Evolutionary conservation across 805 yeast species (phyloP).

Genomic region (Yarrowia sp.): DNA sequence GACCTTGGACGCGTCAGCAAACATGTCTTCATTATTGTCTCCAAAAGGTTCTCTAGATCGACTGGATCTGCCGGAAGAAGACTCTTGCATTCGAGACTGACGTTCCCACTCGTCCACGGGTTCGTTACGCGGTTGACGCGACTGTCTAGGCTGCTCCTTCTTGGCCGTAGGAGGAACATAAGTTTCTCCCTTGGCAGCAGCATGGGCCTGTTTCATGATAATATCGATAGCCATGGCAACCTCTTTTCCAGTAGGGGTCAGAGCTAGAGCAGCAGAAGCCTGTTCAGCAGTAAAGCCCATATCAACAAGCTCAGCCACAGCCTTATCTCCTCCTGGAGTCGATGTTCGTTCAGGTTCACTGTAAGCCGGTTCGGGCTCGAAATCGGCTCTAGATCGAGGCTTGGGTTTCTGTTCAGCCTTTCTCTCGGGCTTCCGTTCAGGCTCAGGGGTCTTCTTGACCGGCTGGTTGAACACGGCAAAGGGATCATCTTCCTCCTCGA

Average conservation of each 20-base stretch:
- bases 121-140: conserved; percentile 1
- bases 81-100: conserved; percentile 12
- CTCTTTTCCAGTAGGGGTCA: conserved; percentile 60
- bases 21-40: conserved; percentile 10
- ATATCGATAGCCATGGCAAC: conserved; percentile 70
- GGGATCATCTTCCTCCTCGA: conserved; percentile 39
- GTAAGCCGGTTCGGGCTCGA: conserved; percentile 11
- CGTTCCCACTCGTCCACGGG: conserved; percentile 32
- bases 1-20: conserved; percentile 25
- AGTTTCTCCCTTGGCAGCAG: conserved; percentile 48
- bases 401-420: neutral
- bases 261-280: conserved; percentile 65
- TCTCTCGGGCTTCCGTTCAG: conserved; percentile 13
- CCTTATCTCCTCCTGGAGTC: conserved; percentile 45
- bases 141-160: neutral
- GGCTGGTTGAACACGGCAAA: conserved; percentile 41
- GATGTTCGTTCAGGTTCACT: neutral
- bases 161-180: conserved; percentile 12
- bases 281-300: conserved; percentile 76
- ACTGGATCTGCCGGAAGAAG: conserved; percentile 4
- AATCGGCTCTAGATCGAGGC: conserved; percentile 13
- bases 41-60: conserved; percentile 2
- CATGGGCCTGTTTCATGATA: conserved; percentile 67
- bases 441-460: conserved; percentile 7
- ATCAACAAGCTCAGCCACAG: conserved; percentile 73